phyloP scores from a whole-genome alignment of 345 rosid species.

The Boechera retrofracta region DNA sequence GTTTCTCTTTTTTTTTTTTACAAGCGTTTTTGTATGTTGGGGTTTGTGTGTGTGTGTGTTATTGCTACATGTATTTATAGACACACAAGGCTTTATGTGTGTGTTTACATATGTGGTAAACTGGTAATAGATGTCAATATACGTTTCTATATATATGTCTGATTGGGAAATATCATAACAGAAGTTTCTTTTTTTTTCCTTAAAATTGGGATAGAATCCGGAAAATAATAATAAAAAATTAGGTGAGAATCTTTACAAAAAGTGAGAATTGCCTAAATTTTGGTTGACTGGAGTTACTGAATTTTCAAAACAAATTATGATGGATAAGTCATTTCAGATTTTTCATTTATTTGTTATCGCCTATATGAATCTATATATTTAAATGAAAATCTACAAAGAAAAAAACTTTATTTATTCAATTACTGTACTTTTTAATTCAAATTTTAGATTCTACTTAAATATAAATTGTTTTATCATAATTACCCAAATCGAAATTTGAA shows the following conservation, averaged over 20 bases:
- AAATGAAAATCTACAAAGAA: not conserved
- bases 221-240: not conserved
- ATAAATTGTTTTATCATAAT: not conserved
- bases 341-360: not conserved
- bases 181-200: not conserved
- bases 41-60: constrained; percentile 30
- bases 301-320: not conserved
- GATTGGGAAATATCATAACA: not conserved
- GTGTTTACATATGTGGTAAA: not conserved
- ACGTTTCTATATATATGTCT: not conserved
- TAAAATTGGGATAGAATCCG: constrained; percentile 2
- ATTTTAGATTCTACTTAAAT: not conserved
- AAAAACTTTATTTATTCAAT: not conserved
- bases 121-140: constrained; percentile 6
- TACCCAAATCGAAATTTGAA: not conserved
- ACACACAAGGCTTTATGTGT: not conserved
- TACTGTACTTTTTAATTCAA: not conserved
- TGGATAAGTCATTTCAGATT: constrained; percentile 17
- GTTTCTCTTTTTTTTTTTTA: not conserved
- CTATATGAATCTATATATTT: not conserved
- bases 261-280: constrained; percentile 28
- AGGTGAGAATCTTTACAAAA: constrained; percentile 18
- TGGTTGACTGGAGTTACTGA: constrained; percentile 19
- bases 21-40: constrained; percentile 33
- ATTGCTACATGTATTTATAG: constrained; percentile 29